Evolutionary conservation across 164 flowering plant genomes (phyloP), one percentile per base, ranked within the genome.

Genomic region (Piper longum): DNA sequence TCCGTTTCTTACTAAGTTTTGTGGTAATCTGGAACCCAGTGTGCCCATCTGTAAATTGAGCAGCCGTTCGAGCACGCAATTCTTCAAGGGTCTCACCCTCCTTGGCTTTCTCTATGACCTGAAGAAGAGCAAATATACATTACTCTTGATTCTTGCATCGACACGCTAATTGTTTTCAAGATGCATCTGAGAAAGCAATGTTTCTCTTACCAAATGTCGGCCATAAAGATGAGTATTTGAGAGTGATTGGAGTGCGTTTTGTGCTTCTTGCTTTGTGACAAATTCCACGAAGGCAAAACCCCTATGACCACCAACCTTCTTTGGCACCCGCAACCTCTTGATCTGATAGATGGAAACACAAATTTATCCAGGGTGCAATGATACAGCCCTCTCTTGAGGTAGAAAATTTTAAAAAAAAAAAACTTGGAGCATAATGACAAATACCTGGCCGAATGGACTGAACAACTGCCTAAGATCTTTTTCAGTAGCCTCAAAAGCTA

Each of bases 201-300:
- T 14, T 19, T 42, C 4, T 62, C 85, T 85, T 5, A 97, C 97
- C 36, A 26, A 26, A 26, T 26, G 36, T 26, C 36, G 36, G 36
- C 36, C 36, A 57, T 91, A 91, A 39, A 95, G 70, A 78, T 95
- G 97, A 45, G 97, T 84, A 72, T 70, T 87, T 63, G 96, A 81
- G 68, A 95, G 95, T 62, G 95, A 87, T 73, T 82, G 69, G 41
- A 88, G 77, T 54, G 99, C 97, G 76, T 85, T 88, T 66, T 81
- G 77, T 5, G 97, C 91, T 72, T 95, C 99, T 74, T 91, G 91
- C 78, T 91, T 91, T 42, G 99, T 91, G 26, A 81, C 82, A 65
- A 57, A 95, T 74, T 95, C 97, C 57, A 95, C 89, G 69, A 95
- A 95, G n/a, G 96, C 99, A 85, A 91, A 95, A 2, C 99, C 99